Percentiles rank a stretch among this genome's conserved stretches.
phyloP scores from a whole-genome alignment of 1,284 basidiomycete genomes.

The Fomes fomentarius region DNA sequence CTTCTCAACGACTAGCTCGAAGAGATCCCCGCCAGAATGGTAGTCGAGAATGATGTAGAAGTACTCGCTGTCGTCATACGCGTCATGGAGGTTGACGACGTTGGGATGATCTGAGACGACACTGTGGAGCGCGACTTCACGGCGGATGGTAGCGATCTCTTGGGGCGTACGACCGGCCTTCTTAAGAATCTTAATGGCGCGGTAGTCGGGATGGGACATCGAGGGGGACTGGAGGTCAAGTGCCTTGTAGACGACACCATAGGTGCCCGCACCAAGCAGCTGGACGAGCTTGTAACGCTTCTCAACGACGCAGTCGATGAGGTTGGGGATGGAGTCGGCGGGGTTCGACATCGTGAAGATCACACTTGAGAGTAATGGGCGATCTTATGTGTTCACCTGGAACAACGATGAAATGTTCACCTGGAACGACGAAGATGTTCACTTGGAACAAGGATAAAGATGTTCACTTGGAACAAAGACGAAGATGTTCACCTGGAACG shows the following conservation, averaged over 20 bases:
- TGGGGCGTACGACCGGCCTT: conserved; percentile 11
- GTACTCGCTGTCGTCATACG: conserved; percentile 57
- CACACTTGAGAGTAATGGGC: not conserved
- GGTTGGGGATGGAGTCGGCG: conserved; percentile 17
- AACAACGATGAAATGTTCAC: not conserved
- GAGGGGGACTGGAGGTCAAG: conserved; percentile 24
- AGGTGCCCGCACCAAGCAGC: conserved; percentile 22
- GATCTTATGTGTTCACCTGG: not conserved
- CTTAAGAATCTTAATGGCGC: conserved; percentile 33
- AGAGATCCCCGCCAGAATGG: conserved; percentile 66
- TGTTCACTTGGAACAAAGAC: no score
- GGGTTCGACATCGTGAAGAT: not conserved
- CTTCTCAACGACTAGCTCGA: conserved; percentile 59
- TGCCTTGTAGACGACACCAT: conserved; percentile 38
- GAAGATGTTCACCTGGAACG: no score
- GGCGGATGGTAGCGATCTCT: conserved; percentile 6
- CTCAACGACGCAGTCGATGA: conserved; percentile 10
- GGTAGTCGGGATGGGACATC: not conserved
- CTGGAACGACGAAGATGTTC: not conserved
- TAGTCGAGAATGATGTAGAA: conserved; percentile 68
- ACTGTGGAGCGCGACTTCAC: conserved; percentile 47
- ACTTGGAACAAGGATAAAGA: no score
- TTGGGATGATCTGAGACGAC: conserved; percentile 59
- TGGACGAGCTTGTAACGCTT: conserved; percentile 7
- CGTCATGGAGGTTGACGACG: conserved; percentile 60